Evolutionary conservation across 108 stramenopile species (phyloP).

Genomic region (Cyclotella baltica): DNA sequence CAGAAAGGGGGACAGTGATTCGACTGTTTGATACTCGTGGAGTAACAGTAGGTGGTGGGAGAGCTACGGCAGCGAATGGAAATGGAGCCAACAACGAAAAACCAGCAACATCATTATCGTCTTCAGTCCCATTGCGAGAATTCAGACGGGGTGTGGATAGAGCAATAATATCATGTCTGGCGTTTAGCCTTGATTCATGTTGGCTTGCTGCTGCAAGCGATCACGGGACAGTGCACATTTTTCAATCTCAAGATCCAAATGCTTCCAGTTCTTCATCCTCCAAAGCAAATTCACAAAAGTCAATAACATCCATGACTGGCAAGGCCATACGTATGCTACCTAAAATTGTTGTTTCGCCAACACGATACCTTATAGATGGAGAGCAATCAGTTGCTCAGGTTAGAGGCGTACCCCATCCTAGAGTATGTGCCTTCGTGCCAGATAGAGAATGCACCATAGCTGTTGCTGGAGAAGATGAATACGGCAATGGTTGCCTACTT

Average conservation of each 20-base stretch:
- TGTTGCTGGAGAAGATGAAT: constrained; percentile 83
- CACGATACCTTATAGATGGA: constrained; percentile 47
- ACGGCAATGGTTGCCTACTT: constrained; percentile 86
- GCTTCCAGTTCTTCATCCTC: constrained; percentile 16
- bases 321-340: constrained; percentile 61
- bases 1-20: constrained; percentile 94
- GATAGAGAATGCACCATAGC: constrained; percentile 77
- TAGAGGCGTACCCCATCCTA: constrained; percentile 80
- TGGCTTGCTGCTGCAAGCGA: constrained; percentile 94
- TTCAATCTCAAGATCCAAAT: constrained; percentile 58
- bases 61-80: constrained; percentile 55
- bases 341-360: constrained; percentile 42
- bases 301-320: constrained; percentile 56
- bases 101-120: constrained; percentile 18
- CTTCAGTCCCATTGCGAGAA: constrained; percentile 79
- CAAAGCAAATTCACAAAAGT: constrained; percentile 11
- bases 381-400: constrained; percentile 81
- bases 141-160: constrained; percentile 95
- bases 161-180: constrained; percentile 89
- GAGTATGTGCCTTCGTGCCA: constrained; percentile 81
- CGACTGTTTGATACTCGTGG: constrained; percentile 92
- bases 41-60: constrained; percentile 71
- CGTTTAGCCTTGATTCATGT: constrained; percentile 85
- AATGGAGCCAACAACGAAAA: constrained; percentile 42
- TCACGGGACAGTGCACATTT: constrained; percentile 97